Evolutionary conservation across 73 alveolate genomes (phyloP).

Genomic region (Paramecium tetraurelia): DNA sequence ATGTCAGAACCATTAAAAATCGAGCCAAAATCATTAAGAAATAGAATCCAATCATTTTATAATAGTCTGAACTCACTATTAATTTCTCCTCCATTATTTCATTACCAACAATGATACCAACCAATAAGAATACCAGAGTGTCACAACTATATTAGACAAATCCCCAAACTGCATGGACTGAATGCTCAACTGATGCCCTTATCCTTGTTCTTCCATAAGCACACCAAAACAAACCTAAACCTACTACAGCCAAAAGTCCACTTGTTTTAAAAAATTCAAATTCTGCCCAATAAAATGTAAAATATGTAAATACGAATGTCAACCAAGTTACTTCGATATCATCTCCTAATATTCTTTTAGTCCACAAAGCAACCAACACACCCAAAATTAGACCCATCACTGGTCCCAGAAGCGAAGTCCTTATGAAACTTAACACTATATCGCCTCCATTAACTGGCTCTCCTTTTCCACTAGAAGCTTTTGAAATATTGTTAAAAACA

Average conservation of each 20-base stretch:
- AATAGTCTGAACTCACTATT: neutral
- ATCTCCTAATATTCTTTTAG: conserved; percentile 68
- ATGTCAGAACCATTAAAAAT: neutral
- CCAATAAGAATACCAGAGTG: neutral
- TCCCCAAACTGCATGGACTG: conserved; percentile 11
- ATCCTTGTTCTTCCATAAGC: neutral
- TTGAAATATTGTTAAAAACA: neutral
- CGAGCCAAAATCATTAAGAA: neutral
- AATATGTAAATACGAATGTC: neutral
- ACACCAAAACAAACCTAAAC: neutral
- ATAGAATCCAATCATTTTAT: neutral
- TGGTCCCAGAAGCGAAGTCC: neutral
- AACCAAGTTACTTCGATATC: conserved; percentile 55
- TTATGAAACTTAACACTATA: neutral
- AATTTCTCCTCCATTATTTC: neutral
- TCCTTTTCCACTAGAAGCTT: neutral
- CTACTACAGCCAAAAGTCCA: conserved; percentile 18
- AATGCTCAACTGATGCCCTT: neutral
- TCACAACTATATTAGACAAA: neutral
- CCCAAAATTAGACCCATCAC: neutral
- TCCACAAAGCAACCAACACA: neutral
- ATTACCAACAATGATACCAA: neutral
- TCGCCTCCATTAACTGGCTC: neutral
- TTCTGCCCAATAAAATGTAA: neutral
- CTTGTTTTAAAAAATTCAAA: neutral